Conservation (phyloP, 2,329 filamentous ascomycete species). For the Metarhizium rileyi region DNA sequence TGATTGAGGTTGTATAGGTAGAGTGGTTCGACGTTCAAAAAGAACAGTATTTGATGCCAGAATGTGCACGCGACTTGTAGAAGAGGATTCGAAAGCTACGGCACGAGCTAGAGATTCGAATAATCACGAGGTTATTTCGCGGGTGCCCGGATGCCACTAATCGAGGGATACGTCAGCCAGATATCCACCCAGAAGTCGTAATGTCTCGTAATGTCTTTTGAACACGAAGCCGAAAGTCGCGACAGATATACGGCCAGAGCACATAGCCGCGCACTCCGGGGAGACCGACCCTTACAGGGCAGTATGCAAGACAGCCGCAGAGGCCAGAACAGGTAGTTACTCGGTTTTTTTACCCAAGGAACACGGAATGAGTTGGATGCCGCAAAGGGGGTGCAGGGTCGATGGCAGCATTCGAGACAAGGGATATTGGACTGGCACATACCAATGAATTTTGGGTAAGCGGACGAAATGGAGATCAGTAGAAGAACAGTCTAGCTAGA, state of each 20-base stretch:
- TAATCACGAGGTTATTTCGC: not conserved
- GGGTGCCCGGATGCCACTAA: not conserved
- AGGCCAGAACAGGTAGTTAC: not conserved
- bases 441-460: conserved; percentile 1
- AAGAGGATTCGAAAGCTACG: not conserved
- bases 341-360: not conserved
- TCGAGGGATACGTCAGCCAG: not conserved
- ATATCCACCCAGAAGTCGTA: not conserved
- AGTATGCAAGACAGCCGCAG: conserved; percentile 2
- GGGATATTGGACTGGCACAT: not conserved
- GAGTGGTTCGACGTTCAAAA: not conserved
- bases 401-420: not conserved
- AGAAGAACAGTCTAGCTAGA: not conserved
- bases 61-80: not conserved
- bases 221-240: not conserved
- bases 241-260: not conserved
- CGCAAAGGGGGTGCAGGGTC: not conserved
- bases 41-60: not conserved
- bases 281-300: too few species aligned
- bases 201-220: not conserved
- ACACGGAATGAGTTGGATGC: not conserved
- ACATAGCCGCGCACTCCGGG: too few species aligned
- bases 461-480: not conserved
- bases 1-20: conserved; percentile 5
- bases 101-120: not conserved